Evolutionary conservation across 73 alveolate species (phyloP).

Genomic region (Paramecium primaurelia): DNA sequence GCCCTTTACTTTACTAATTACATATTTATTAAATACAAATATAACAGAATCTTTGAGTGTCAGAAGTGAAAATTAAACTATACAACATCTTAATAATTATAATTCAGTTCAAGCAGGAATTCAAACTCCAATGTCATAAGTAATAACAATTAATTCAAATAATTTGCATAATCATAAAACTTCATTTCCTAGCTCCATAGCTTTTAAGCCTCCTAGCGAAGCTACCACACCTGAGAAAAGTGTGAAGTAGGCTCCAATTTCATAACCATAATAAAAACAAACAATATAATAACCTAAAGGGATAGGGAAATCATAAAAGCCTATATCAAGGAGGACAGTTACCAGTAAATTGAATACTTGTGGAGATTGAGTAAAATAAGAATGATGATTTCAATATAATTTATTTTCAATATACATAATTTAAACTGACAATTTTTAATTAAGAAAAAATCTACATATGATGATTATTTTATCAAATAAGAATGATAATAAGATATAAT

Average conservation of each 20-base stretch:
- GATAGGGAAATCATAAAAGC: neutral
- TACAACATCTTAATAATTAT: neutral
- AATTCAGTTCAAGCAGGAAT: neutral
- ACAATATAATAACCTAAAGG: neutral
- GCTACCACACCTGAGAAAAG: neutral
- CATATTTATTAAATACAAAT: conserved; percentile 3
- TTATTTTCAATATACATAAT: neutral
- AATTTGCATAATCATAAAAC: neutral
- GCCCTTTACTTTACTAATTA: neutral
- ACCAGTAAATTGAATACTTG: neutral
- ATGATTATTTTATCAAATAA: neutral
- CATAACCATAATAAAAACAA: neutral
- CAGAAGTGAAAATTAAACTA: neutral
- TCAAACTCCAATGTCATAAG: neutral
- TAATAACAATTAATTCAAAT: neutral
- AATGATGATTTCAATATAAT: neutral
- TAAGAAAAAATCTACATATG: neutral
- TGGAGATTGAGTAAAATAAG: neutral
- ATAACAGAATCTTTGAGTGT: neutral
- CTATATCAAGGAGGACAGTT: neutral
- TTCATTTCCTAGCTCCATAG: neutral
- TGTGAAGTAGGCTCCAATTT: neutral
- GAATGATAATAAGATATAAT: no score
- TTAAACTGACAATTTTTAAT: neutral
- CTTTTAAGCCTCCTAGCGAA: neutral